These are phyloP conservation scores for Thyridium curvatum DNA, from an alignment of 2,329 filamentous ascomycete species.

Conservation along the genomic window DNA sequence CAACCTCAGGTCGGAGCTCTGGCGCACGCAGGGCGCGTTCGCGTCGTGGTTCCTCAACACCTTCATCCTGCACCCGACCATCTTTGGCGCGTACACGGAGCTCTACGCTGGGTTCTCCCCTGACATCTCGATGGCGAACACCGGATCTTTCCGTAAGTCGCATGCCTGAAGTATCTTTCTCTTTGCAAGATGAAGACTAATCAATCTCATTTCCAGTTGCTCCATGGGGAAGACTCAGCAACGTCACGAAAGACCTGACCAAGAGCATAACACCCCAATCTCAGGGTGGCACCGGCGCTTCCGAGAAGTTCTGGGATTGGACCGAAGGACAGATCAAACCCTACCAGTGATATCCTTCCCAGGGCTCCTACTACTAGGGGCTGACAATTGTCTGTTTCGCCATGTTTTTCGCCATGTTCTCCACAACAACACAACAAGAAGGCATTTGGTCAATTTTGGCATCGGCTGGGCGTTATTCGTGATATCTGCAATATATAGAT, in stretches of 20 bases:
- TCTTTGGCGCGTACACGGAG: conserved; percentile 30
- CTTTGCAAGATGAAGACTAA: no score
- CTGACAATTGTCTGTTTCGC: no score
- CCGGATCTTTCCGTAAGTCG: conserved; percentile 14
- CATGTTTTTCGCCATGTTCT: no score
- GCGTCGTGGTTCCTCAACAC: conserved; percentile 1
- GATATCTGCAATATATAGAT: no score
- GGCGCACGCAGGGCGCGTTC: conserved; percentile 9
- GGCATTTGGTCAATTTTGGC: no score
- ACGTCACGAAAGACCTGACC: conserved; percentile 20
- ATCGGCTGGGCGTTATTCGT: no score
- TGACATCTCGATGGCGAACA: conserved; percentile 21
- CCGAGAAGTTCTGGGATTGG: conserved; percentile 34
- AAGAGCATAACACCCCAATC: conserved; percentile 18
- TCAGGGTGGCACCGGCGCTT: conserved; percentile 30
- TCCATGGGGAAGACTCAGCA: conserved; percentile 29
- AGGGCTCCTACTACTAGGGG: no score
- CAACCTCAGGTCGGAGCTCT: conserved; percentile 16
- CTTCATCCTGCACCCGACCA: conserved; percentile 9
- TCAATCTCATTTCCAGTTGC: conserved; percentile 16
- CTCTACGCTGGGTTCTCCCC: conserved; percentile 29
- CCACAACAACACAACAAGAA: no score
- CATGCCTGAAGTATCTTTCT: no score
- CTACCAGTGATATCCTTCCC: conserved; percentile 10
- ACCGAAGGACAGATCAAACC: conserved; percentile 27